Conservation (phyloP, 2,329 filamentous ascomycete genomes). For the Curvularia lunata region DNA sequence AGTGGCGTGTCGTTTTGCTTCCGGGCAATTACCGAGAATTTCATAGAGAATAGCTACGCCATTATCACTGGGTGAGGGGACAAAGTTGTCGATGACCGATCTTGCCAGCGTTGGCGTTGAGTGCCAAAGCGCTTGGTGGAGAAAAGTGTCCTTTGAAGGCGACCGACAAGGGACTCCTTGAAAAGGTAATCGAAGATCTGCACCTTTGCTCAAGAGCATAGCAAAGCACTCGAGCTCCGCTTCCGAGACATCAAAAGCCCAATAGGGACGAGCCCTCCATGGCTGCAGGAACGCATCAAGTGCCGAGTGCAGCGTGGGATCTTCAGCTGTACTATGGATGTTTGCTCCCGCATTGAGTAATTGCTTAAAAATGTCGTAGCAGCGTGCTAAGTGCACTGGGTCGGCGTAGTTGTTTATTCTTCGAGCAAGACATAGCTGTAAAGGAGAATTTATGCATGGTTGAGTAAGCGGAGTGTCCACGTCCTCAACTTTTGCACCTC, state of each 20-base stretch:
- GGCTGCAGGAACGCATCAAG: constrained; percentile 41
- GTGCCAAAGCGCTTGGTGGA: constrained; percentile 46
- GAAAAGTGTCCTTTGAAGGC: constrained; percentile 27
- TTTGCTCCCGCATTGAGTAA: constrained; percentile 41
- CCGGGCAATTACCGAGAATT: constrained; percentile 38
- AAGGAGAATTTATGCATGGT: constrained; percentile 23
- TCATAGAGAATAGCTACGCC: constrained; percentile 37
- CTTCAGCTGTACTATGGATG: constrained; percentile 28
- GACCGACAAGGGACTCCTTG: constrained; percentile 33
- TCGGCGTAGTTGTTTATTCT: constrained; percentile 29
- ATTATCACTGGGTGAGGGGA: constrained; percentile 15
- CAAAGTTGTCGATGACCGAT: constrained; percentile 32
- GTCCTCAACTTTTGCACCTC: constrained; percentile 39
- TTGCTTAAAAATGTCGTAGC: constrained; percentile 36
- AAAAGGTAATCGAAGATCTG: constrained; percentile 30
- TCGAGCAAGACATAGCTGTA: constrained; percentile 39
- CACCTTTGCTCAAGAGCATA: constrained; percentile 35
- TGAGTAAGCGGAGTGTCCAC: constrained; percentile 14
- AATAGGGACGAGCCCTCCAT: constrained; percentile 35
- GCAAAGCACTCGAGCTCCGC: constrained; percentile 37
- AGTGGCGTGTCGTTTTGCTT: constrained; percentile 39
- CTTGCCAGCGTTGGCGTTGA: constrained; percentile 34
- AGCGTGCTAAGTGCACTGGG: constrained; percentile 19
- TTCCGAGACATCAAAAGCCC: constrained; percentile 29
- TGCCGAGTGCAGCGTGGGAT: constrained; percentile 20